Evolutionary conservation across 78 protist genomes (phyloP).

Genomic region (Corallochytrium limacisporum): DNA sequence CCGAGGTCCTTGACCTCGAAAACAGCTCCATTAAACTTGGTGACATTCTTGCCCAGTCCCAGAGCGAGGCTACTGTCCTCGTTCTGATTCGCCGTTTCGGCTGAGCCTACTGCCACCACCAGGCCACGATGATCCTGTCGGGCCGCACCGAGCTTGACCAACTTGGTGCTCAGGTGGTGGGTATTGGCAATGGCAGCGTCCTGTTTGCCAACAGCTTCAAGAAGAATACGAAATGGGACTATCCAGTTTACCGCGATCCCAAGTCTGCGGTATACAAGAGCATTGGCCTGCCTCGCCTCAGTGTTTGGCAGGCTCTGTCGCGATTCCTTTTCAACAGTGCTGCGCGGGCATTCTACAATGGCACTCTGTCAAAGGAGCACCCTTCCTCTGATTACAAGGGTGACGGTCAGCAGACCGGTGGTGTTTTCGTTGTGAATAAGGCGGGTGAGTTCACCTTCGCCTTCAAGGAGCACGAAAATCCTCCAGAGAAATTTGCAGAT

Average conservation of each 20-base stretch:
- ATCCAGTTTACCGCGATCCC: conserved; percentile 2
- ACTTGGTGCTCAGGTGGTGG: neutral
- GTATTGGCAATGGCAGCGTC: neutral
- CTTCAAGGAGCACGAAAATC: conserved; percentile 1
- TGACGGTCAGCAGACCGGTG: conserved; percentile 7
- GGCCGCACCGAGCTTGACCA: neutral
- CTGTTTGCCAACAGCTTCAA: neutral
- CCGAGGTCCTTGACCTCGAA: too few species aligned
- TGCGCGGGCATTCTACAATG: neutral
- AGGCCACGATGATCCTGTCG: neutral
- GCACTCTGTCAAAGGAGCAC: neutral
- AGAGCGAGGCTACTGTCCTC: too few species aligned
- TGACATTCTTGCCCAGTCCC: too few species aligned
- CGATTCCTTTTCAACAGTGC: neutral
- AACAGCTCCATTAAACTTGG: too few species aligned
- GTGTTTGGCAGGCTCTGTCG: neutral
- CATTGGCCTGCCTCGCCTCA: neutral
- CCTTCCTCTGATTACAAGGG: neutral
- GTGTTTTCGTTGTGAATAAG: neutral
- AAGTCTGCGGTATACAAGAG: neutral
- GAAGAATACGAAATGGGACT: neutral
- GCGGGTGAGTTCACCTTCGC: neutral
- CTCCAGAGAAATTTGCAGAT: neutral
- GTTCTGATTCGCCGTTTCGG: too few species aligned
- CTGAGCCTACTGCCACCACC: conserved; percentile 13